Conservation (phyloP, 768 basidiomycete genomes). For the Auricularia cornea region DNA sequence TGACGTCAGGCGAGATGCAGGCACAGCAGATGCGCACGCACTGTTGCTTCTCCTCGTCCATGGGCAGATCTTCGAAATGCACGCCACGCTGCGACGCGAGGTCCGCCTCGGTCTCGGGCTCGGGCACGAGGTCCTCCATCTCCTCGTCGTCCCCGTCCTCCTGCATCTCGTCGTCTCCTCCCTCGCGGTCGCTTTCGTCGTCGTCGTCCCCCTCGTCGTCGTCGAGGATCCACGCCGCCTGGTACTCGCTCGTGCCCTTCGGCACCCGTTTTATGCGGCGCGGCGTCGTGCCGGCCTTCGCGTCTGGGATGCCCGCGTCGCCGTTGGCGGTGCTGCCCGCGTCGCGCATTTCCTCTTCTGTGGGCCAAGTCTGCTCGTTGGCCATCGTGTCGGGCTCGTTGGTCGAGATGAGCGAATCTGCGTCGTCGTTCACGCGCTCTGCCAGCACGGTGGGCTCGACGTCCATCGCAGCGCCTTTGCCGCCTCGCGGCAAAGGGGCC, state of each 20-base stretch:
- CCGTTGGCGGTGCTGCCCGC: conserved; percentile 16
- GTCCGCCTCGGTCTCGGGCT: conserved; percentile 49
- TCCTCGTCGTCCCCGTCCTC: conserved; percentile 23
- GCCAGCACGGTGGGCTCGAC: conserved; percentile 58
- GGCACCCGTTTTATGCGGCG: conserved; percentile 75
- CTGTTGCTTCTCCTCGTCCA: conserved; percentile 83
- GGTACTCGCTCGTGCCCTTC: conserved; percentile 94
- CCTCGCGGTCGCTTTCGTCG: conserved; percentile 36
- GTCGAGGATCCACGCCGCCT: conserved; percentile 93
- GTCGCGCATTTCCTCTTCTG: conserved; percentile 84
- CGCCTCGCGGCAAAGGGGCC: conserved; percentile 39
- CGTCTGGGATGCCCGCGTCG: conserved; percentile 47
- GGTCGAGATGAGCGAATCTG: conserved; percentile 79
- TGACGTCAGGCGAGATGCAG: background rate
- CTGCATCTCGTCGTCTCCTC: conserved; percentile 27
- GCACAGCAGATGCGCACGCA: too few species aligned
- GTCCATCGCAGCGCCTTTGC: conserved; percentile 46
- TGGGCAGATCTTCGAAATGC: conserved; percentile 67
- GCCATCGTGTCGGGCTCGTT: conserved; percentile 84
- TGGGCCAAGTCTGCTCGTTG: conserved; percentile 98
- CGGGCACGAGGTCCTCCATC: conserved; percentile 19
- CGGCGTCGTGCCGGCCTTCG: conserved; percentile 64
- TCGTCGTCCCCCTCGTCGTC: conserved; percentile 60
- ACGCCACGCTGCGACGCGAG: conserved; percentile 43
- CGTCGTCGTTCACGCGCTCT: conserved; percentile 52